These are phyloP conservation scores for Medicago arabica DNA, from an alignment of 306 rosid species.

Conservation along the genomic window DNA sequence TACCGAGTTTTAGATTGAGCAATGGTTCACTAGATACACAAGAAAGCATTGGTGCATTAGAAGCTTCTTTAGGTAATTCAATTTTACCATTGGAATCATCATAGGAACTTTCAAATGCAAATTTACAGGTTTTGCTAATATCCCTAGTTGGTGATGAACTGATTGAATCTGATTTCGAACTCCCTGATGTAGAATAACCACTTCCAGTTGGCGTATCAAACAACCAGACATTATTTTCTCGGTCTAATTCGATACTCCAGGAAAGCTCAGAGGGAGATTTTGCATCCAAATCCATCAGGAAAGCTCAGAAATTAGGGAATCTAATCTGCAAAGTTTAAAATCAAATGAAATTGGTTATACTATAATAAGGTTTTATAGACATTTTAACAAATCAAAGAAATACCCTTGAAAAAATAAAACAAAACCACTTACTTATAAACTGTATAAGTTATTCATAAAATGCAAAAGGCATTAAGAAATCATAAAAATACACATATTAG, in stretches of 20 bases:
- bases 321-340: slow-evolving; percentile 46
- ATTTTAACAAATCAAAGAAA: slow-evolving; percentile 20
- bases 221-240: slow-evolving; percentile 56
- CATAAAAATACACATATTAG: background rate
- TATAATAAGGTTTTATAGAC: background rate
- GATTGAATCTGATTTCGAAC: slow-evolving; percentile 70
- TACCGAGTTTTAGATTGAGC: slow-evolving; percentile 79
- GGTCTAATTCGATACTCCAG: slow-evolving; percentile 53
- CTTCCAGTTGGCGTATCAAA: slow-evolving; percentile 53
- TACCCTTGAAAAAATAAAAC: no score
- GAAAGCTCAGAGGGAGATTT: slow-evolving; percentile 54
- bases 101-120: slow-evolving; percentile 50
- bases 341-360: background rate
- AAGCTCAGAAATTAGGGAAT: slow-evolving; percentile 36
- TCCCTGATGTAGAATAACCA: slow-evolving; percentile 62
- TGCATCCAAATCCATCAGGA: slow-evolving; percentile 80
- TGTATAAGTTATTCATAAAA: no score
- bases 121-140: slow-evolving; percentile 55
- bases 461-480: background rate
- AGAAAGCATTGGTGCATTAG: slow-evolving; percentile 51
- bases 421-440: no score
- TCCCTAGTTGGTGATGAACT: slow-evolving; percentile 69
- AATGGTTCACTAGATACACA: slow-evolving; percentile 70
- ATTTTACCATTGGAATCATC: no score
- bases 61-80: background rate